Evolutionary conservation across 345 rosid species (phyloP), one percentile per base, ranked within the genome.

Genomic region (Lagerstroemia speciosa): DNA sequence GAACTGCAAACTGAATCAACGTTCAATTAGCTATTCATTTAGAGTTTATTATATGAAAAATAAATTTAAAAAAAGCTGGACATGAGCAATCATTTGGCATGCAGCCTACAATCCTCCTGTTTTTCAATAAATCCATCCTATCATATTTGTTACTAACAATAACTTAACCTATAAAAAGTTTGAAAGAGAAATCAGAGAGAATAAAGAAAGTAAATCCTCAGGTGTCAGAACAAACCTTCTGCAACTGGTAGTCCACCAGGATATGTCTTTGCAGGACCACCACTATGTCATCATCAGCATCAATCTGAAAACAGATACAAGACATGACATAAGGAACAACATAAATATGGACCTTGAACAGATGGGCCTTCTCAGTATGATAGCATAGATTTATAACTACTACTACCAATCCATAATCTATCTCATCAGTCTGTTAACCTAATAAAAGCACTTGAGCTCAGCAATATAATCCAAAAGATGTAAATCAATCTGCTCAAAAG

Each of bases 221-320:
- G 16, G 14, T 64, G 37, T 26, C 63, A 64, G 33, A 65, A 12
- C 33, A 71, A 36, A 26, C 99, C 97, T 89, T 91, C 63, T 86
- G 86, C 61, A 79, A 86, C 73, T 46, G 93, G 75, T 88, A 90
- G 78, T 88, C 92, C 74, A 67, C 82, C 67, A 84, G 71, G 46
- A 94, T 81, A 75, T 85, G 94, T 69, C 83, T 86, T 73, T 84
- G 88, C 73, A 94, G 81, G 86, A 86, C 77, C 69, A 57, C 64
- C 69, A 83, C 73, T 65, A 91, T 73, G 71, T 84, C 96, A 78
- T 85, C 85, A 78, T 83, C 93, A 70, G 87, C 85, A 75, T 85
- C 86, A 69, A 84, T 84, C 99, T 94, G 87, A 63, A 78, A 67
- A 43, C 76, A 72, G 50, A 37, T n/a, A 40, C 50, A 37, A 65